These are phyloP conservation scores for Hemisphaericaspora xylanilytica DNA, from an alignment of 1,139 yeast species.

Conservation along the genomic window DNA sequence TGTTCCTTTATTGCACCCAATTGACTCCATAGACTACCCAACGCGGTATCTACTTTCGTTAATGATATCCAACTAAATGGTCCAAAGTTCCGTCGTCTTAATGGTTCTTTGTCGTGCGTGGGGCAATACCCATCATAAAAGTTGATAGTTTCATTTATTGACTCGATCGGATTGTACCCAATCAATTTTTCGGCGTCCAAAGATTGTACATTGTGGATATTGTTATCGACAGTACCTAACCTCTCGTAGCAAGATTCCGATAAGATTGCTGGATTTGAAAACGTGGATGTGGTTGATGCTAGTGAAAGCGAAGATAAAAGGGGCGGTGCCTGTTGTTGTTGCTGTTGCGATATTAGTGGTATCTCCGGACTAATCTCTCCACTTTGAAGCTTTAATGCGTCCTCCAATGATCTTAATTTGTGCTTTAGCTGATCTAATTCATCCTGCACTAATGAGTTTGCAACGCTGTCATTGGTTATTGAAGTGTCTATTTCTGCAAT, in stretches of 20 bases:
- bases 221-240: background rate
- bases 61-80: constrained; percentile 50
- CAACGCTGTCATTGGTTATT: background rate
- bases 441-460: constrained; percentile 14
- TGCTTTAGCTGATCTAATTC: constrained; percentile 19
- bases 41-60: constrained; percentile 48
- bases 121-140: constrained; percentile 45
- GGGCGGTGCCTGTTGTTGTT: background rate
- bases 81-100: constrained; percentile 43
- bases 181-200: constrained; percentile 7
- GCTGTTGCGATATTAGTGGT: constrained; percentile 1
- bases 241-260: constrained; percentile 5
- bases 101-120: constrained; percentile 33
- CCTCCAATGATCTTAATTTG: constrained; percentile 16
- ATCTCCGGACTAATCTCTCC: constrained; percentile 3
- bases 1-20: constrained; percentile 26
- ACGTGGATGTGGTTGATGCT: background rate
- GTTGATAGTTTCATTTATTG: constrained; percentile 30
- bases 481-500: background rate
- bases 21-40: constrained; percentile 34
- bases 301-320: background rate
- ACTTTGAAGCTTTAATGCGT: constrained; percentile 7
- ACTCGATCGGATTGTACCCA: constrained; percentile 26
- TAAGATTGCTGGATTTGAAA: background rate
- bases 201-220: background rate